Conservation (phyloP, 192 early-diverging fungal species). For the Phlyctochytrium planicorne region DNA sequence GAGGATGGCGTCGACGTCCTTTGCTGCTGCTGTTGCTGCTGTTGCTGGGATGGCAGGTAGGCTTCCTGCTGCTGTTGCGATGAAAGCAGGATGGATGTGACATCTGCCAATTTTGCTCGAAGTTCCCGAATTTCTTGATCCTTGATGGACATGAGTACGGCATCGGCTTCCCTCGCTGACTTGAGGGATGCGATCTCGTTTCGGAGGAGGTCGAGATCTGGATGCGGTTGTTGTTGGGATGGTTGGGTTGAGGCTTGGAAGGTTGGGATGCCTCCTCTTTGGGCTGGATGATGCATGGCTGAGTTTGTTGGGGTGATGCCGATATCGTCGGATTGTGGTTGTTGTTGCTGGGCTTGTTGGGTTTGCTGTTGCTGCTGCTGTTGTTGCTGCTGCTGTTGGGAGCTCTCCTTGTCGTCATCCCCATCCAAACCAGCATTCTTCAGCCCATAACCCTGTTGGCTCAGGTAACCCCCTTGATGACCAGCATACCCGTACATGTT, state of each 20-base stretch:
- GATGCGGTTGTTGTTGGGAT: too few species aligned
- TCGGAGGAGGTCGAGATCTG: slow-evolving; percentile 20
- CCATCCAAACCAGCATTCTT: background rate
- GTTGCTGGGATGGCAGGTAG: background rate
- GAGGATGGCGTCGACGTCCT: background rate
- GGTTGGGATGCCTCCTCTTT: too few species aligned
- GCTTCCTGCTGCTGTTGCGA: background rate
- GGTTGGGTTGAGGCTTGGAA: too few species aligned
- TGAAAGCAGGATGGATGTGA: slow-evolving; percentile 5
- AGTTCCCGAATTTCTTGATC: slow-evolving; percentile 40
- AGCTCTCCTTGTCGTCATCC: background rate
- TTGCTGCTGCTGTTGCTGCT: slow-evolving; percentile 1
- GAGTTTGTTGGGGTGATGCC: too few species aligned
- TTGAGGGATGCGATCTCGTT: slow-evolving; percentile 30
- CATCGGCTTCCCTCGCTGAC: slow-evolving; percentile 33
- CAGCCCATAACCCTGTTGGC: too few species aligned
- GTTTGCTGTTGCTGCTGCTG: slow-evolving; percentile 6
- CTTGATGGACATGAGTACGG: slow-evolving; percentile 30
- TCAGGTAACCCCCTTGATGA: too few species aligned
- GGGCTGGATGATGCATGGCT: too few species aligned
- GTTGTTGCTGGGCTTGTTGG: too few species aligned
- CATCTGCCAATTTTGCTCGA: slow-evolving; percentile 23
- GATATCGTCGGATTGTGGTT: too few species aligned
- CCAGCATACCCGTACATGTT: too few species aligned
- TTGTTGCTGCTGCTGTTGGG: slow-evolving; percentile 6